These are phyloP conservation scores for Quercus tomentella DNA, from an alignment of 331 rosid species.

Conservation along the genomic window DNA sequence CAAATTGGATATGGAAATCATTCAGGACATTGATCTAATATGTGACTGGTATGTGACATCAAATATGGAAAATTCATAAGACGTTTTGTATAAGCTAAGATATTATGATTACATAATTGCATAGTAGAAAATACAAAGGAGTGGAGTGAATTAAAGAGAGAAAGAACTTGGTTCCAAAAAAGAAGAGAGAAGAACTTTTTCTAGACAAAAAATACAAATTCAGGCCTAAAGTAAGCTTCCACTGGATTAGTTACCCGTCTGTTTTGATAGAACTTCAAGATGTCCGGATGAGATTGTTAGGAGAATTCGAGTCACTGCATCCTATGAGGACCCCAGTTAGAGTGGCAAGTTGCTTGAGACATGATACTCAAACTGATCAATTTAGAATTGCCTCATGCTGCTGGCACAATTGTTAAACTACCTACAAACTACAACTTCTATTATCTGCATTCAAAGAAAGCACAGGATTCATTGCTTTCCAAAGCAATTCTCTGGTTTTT, in stretches of 20 bases:
- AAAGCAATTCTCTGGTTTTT: not conserved
- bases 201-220: too few species aligned
- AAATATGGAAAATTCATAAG: too few species aligned
- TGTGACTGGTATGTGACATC: too few species aligned
- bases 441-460: not conserved
- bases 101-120: too few species aligned
- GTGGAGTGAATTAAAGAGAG: too few species aligned
- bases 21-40: too few species aligned
- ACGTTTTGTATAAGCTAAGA: too few species aligned
- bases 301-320: conserved; percentile 65
- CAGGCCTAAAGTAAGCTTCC: conserved; percentile 22
- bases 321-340: conserved; percentile 52
- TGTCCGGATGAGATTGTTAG: conserved; percentile 81
- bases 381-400: too few species aligned
- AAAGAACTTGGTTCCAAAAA: accelerated
- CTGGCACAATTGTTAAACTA: conserved; percentile 44
- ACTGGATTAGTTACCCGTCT: conserved; percentile 57
- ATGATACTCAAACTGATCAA: too few species aligned
- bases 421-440: conserved; percentile 9
- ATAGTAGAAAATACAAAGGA: too few species aligned
- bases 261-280: conserved; percentile 26
- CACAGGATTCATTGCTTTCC: not conserved
- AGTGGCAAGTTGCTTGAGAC: too few species aligned
- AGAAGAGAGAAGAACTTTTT: accelerated
- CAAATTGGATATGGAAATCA: too few species aligned